Base-by-base conservation (phyloP, 2,329 filamentous ascomycete genomes). In the Didymella pinodella region DNA sequence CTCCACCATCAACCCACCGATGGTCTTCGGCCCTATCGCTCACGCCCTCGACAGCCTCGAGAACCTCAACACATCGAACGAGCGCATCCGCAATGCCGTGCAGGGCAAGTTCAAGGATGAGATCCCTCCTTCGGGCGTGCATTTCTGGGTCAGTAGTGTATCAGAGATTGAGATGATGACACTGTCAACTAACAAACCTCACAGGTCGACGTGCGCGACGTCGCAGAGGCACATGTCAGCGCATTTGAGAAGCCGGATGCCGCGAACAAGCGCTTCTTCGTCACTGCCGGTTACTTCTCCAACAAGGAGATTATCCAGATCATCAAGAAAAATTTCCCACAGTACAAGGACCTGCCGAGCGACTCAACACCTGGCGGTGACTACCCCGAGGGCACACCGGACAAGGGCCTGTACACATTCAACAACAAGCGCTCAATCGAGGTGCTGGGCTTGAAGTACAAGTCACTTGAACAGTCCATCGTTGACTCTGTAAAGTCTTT, bases 21-120 rank as follows among this genome's bases (percentile, higher is more conserved):
- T 83, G 59, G 81, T 84, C 0, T 78, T 81, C 48, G 83, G 83
- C 1, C 83, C 83, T 1, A 79, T 83, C 41, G 80, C 74, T 10
- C 84, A 89, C 65, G 86, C 87, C 64, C 81, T 92, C 2, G 84
- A 87, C 61, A 83, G 80, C 22, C 80, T 90, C 0, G 83, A 86
- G n/a, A 79, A 79, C 1, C 79, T 93, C 61, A 93, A 93, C 78
- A 90, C 89, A 1, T 91, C 88, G 14, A 93, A 92, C 73, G 83
- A 87, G 65, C 84, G 88, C 20, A 83, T 92, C 53, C 80, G 85
- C 8, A 83, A 88, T 60, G 77, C 90, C 50, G 82, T 89, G n/a
- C 83, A 81, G 7, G 90, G 90, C 18, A 83, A 85, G 59, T 83
- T 80, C 72, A 87, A 85, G 63, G 78, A 84, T 2, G 80, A 82